phyloP scores from a whole-genome alignment of 495 filamentous ascomycete species.

The Pseudevernia furfuracea region DNA sequence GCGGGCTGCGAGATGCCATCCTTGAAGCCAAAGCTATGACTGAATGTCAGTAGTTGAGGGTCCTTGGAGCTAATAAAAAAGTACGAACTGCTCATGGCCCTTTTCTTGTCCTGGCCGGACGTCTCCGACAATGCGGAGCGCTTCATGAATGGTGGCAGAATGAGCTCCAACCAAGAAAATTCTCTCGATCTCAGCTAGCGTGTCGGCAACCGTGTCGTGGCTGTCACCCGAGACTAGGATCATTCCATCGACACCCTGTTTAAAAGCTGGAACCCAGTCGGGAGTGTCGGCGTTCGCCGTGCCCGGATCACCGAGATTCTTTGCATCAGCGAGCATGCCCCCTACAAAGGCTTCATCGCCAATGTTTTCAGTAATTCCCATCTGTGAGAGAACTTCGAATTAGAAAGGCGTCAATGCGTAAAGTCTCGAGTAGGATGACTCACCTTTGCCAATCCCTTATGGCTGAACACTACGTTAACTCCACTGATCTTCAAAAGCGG shows the following conservation, averaged over 20 bases:
- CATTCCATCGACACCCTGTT: constrained; percentile 32
- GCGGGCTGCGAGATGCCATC: constrained; percentile 34
- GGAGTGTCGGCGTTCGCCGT: constrained; percentile 10
- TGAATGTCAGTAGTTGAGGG: constrained; percentile 16
- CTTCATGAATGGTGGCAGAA: constrained; percentile 26
- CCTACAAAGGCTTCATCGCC: constrained; percentile 22
- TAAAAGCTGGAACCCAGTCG: constrained; percentile 30
- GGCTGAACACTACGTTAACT: constrained; percentile 31
- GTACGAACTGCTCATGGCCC: constrained; percentile 35
- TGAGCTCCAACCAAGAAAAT: constrained; percentile 22
- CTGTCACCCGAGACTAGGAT: constrained; percentile 28
- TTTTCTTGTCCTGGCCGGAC: constrained; percentile 29
- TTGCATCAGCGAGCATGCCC: constrained; percentile 28
- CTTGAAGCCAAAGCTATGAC: constrained; percentile 31
- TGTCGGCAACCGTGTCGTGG: constrained; percentile 19
- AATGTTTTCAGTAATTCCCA: constrained; percentile 27
- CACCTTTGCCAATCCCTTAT: constrained; percentile 31
- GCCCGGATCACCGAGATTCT: constrained; percentile 24
- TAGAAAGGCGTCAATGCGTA: not conserved
- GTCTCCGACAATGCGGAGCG: constrained; percentile 27
- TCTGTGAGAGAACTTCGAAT: constrained; percentile 18
- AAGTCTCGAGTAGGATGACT: constrained; percentile 3
- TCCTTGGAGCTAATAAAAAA: not conserved
- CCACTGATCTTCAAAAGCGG: constrained; percentile 20
- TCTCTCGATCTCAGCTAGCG: constrained; percentile 24